These are phyloP conservation scores for Pyrenula massariospora DNA, from an alignment of 495 filamentous ascomycete genomes.

Conservation along the genomic window DNA sequence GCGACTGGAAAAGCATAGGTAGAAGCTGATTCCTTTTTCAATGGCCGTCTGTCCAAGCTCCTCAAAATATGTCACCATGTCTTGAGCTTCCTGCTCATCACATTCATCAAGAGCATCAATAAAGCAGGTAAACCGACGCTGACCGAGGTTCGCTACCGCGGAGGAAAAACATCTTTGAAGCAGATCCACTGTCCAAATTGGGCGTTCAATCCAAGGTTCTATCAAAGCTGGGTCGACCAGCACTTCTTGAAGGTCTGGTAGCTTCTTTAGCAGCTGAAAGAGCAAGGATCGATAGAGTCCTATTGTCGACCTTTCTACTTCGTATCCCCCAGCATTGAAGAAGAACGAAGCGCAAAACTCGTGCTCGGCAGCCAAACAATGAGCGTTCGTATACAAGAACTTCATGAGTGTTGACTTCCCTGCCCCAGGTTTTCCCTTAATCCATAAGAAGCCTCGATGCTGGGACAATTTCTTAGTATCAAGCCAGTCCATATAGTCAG, in stretches of 20 bases:
- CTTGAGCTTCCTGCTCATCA: slow-evolving; percentile 16
- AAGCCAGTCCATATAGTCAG: slow-evolving; percentile 36
- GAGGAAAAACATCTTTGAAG: slow-evolving; percentile 18
- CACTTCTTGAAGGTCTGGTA: slow-evolving; percentile 14
- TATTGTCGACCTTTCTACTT: slow-evolving; percentile 29
- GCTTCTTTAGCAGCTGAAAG: slow-evolving; percentile 10
- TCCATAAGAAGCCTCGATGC: slow-evolving; percentile 35
- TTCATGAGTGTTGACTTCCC: slow-evolving; percentile 37
- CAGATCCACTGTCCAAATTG: slow-evolving; percentile 11
- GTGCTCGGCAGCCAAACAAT: not conserved
- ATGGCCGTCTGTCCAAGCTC: slow-evolving; percentile 10
- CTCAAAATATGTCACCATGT: slow-evolving; percentile 24
- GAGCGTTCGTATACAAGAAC: not conserved
- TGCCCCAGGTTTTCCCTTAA: slow-evolving; percentile 33
- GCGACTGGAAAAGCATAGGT: slow-evolving; percentile 20
- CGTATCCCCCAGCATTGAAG: slow-evolving; percentile 29
- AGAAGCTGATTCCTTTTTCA: slow-evolving; percentile 4
- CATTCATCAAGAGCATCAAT: slow-evolving; percentile 35
- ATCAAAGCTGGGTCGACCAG: slow-evolving; percentile 9
- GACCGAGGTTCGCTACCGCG: slow-evolving; percentile 11
- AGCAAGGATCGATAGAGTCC: slow-evolving; percentile 38
- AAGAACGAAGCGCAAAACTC: slow-evolving; percentile 20
- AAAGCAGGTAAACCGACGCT: slow-evolving; percentile 15
- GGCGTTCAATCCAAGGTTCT: not conserved
- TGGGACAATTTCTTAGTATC: slow-evolving; percentile 17